phyloP scores from a whole-genome alignment of 176 grass and related monocot genomes.

The Carex pumila region DNA sequence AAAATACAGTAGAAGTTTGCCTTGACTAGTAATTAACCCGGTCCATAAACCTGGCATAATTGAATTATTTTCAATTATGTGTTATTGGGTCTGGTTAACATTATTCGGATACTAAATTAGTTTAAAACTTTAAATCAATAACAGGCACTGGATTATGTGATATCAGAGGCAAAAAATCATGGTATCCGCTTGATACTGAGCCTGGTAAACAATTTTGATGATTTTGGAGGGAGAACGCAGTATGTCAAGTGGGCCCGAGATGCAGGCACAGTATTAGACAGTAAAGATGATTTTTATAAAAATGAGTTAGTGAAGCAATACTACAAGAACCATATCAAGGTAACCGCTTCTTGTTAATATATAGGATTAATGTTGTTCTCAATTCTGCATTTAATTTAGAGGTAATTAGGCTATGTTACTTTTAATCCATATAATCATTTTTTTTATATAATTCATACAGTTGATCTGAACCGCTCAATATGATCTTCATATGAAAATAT shows the following conservation, averaged over 20 bases:
- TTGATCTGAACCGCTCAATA: too few relatives aligned
- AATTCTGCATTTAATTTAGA: not conserved
- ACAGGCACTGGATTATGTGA: conserved; percentile 72
- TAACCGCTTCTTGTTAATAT: not conserved
- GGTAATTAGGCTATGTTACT: too few relatives aligned
- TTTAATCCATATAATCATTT: too few relatives aligned
- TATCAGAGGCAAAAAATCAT: conserved; percentile 50
- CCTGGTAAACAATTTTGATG: conserved; percentile 66
- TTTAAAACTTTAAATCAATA: not conserved
- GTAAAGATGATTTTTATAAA: conserved; percentile 68
- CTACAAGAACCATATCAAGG: conserved; percentile 74
- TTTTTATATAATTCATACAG: too few relatives aligned
- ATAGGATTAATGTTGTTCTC: not conserved
- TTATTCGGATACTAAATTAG: not conserved
- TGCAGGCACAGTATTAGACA: conserved; percentile 15
- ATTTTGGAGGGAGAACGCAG: conserved; percentile 63
- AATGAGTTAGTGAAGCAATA: conserved; percentile 47
- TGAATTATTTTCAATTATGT: not conserved
- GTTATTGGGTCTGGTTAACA: not conserved
- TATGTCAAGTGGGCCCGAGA: conserved; percentile 67
- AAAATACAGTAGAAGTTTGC: not conserved
- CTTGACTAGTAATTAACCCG: not conserved
- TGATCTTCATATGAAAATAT: too few relatives aligned
- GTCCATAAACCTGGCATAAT: not conserved
- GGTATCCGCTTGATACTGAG: conserved; percentile 59